Percentiles rank a stretch among this genome's conserved stretches.
Conservation (phyloP, 371 early-diverging fungal species). For the Syncephalastrum monosporum region DNA sequence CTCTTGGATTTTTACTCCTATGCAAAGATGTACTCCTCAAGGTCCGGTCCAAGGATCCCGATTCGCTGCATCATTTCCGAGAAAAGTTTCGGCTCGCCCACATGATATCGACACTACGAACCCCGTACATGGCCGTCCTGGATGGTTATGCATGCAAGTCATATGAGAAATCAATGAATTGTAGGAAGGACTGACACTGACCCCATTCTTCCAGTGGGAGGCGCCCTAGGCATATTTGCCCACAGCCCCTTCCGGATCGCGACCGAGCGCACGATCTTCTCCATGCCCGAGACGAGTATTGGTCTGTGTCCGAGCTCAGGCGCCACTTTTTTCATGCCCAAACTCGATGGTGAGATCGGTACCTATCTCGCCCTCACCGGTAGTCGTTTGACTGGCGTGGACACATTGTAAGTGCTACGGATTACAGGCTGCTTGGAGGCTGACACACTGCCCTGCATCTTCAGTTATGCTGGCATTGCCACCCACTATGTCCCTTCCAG, state of each 20-base stretch:
- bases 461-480: constrained; percentile 88
- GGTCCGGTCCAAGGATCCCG: constrained; percentile 47
- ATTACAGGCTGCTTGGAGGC: not conserved
- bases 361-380: constrained; percentile 94
- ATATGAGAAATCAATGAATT: not conserved
- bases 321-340: constrained; percentile 88
- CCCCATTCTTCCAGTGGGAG: constrained; percentile 74
- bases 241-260: constrained; percentile 96
- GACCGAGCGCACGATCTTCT: constrained; percentile 89
- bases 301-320: constrained; percentile 96
- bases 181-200: not conserved
- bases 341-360: constrained; percentile 92
- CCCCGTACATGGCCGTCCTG: constrained; percentile 87
- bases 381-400: constrained; percentile 74
- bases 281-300: constrained; percentile 92
- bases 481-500: constrained; percentile 94
- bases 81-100: constrained; percentile 92
- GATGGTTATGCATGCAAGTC: constrained; percentile 85
- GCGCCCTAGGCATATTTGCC: constrained; percentile 92
- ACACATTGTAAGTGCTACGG: constrained; percentile 70
- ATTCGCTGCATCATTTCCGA: constrained; percentile 81
- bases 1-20: constrained; percentile 2
- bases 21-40: constrained; percentile 32
- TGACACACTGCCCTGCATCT: not conserved
- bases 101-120: constrained; percentile 81